Conservation (phyloP, 441 rosid genomes). For the Caryocar brasiliense region DNA sequence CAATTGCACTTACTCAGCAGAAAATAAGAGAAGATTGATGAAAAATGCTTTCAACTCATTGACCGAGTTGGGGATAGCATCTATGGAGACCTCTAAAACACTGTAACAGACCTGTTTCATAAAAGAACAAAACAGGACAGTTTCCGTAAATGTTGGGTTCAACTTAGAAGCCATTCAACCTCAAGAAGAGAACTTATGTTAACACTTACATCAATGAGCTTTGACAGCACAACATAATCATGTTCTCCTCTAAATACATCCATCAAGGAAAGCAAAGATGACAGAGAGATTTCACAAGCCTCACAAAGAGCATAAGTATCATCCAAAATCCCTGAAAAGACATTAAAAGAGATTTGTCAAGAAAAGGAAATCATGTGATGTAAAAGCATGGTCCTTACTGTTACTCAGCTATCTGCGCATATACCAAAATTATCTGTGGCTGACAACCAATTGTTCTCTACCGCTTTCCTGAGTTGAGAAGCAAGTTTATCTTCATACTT, state of each 20-base stretch:
- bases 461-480: conserved; percentile 21
- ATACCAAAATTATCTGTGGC: conserved; percentile 28
- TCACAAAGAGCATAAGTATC: conserved; percentile 25
- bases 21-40: conserved; percentile 17
- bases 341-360: background rate
- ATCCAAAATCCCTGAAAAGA: conserved; percentile 24
- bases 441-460: conserved; percentile 17
- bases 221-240: conserved; percentile 17
- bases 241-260: conserved; percentile 16
- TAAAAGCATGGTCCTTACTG: too few species aligned
- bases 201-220: conserved; percentile 22
- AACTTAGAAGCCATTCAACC: background rate
- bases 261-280: conserved; percentile 24
- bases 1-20: conserved; percentile 22
- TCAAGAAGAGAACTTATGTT: too few species aligned
- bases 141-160: background rate
- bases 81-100: conserved; percentile 16
- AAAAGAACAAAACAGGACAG: background rate
- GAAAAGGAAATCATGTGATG: too few species aligned
- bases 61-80: conserved; percentile 21
- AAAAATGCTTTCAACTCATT: conserved; percentile 18
- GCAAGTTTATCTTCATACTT: conserved; percentile 27
- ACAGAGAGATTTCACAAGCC: conserved; percentile 17
- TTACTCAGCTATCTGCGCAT: too few species aligned
- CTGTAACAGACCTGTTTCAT: conserved; percentile 18